Base-by-base conservation (phyloP, 2,329 filamentous ascomycete species). In the Aureobasidium sp. region DNA sequence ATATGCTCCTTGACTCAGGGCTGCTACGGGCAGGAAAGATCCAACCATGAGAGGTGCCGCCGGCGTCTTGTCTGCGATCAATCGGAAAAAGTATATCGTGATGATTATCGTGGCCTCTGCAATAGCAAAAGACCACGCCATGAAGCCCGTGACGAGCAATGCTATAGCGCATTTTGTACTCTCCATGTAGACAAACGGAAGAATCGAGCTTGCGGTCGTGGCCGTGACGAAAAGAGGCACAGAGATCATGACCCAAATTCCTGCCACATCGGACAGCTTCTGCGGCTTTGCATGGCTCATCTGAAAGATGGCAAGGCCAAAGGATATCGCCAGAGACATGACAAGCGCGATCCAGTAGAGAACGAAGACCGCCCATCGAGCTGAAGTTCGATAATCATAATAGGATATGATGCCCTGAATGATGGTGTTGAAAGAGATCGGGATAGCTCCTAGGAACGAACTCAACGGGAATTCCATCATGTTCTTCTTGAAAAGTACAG, bases 301-400 rank as follows among this genome's bases (percentile, higher is more conserved):
- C 51, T 67, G 64, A 14, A 64, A 42, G 51, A 65, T 67, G 14
- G 68, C 29, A 2, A 67, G 61, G 15, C 64, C 68, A 27, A 66
- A 62, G 27, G 61, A 58, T 17, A 67, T 64, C 5, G 62, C 25
- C 14, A 62, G 14, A 6, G 49, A 37, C 37, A 67, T 34, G 17
- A 60, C 64, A 17, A 69, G 61, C 5, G 64, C 55, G 27, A 70
- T 58, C 68, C 68, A 70, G 29, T 49, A 70, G 12, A 70, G 51
- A 14, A 37, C 67, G 36, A 67, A 65, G 1, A 66, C 67, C 1
- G 64, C 65, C 64, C 67, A 69, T 25, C 57, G 34, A 11, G 62
- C 68, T 27, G 62, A 39, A 45, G 53, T 34, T 9, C 63, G 63
- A 42, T 66, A 58, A 39, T 64, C 61, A 55, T 70, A 70, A 61